A percentile compares a stretch with the other conserved stretches of the same genome.
Conservation (phyloP, 352 stramenopile species). For the Phytophthora aleatoria region DNA sequence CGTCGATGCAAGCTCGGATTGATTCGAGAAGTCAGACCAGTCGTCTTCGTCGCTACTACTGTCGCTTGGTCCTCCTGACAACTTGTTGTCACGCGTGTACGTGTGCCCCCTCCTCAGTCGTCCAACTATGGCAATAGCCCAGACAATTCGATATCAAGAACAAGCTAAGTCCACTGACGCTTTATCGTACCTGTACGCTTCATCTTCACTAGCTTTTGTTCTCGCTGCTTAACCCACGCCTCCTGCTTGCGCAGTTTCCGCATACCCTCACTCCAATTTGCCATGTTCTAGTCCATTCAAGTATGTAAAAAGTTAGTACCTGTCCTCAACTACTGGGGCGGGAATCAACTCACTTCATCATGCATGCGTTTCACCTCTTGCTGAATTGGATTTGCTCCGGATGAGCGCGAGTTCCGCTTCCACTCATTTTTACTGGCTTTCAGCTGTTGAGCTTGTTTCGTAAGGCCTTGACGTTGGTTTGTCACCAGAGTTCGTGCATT, state of each 20-base stretch:
- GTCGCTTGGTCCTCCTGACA: constrained; percentile 3
- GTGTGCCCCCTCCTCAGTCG: neutral
- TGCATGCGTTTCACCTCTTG: constrained; percentile 71
- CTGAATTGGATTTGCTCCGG: constrained; percentile 39
- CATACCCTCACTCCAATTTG: constrained; percentile 53
- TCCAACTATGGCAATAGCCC: neutral
- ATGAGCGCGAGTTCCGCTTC: constrained; percentile 38
- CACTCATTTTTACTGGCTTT: constrained; percentile 59
- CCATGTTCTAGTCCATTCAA: constrained; percentile 32
- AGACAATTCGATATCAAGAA: neutral
- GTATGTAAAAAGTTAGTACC: neutral
- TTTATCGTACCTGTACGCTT: constrained; percentile 25
- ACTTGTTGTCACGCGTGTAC: constrained; percentile 13
- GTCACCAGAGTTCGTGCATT: constrained; percentile 49
- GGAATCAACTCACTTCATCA: constrained; percentile 42
- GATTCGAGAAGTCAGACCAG: constrained; percentile 32
- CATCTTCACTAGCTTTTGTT: constrained; percentile 54
- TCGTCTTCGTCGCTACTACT: constrained; percentile 19
- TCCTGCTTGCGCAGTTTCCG: constrained; percentile 54
- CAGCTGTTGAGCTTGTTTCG: constrained; percentile 57
- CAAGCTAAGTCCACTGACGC: neutral
- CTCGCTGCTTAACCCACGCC: constrained; percentile 50
- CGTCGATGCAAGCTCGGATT: constrained; percentile 24
- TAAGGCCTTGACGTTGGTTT: constrained; percentile 56
- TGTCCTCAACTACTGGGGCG: neutral